Evolutionary conservation across 2,329 filamentous ascomycete genomes (phyloP), one percentile per base, ranked within the genome.

Genomic region (Alternaria sp.): DNA sequence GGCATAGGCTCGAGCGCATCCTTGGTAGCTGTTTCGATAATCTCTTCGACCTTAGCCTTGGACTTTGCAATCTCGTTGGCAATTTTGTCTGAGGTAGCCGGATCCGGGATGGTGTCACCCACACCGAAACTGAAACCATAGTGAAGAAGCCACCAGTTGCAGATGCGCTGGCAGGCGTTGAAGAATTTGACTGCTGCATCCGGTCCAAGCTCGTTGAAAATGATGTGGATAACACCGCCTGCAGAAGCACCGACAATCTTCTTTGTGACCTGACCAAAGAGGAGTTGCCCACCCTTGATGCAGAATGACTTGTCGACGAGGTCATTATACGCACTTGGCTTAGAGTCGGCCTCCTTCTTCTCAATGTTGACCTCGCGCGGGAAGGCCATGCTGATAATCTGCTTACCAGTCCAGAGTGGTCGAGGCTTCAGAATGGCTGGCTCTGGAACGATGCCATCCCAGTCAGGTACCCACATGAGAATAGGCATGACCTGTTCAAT

Each of bases 81-180:
- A 54, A 99, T 93, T 80, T 91, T 91, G 57, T 89, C 85, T 59
- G 97, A 96, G 3, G 94, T 98, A 18, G 84, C 82, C 65, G 89
- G 88, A 77, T 98, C 94, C 5, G 95, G 96, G 74, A 99, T 94
- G 2, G 95, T 98, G 78, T 99, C 95, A 82, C 95, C 96, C 71
- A 99, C 97, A 82, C 95, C 95, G 67, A 99, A 97, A 81, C 93
- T 97, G 85, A 97, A 95, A 52, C 95, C 95, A 71, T 97, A 91
- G 80, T 99, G 94, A 40, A 98, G 83, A 43, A 99, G 88, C 95
- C 95, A 99, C 81, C 98, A 97, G 76, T 94, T 96, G 70, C 98
- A 92, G 57, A 98, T 93, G 54, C 93, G 90, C 81, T 99, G 96
- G 58, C 92, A 91, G 68, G 94, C 94, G 76, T 97, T 97, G 82